Evolutionary conservation across 306 rosid genomes (phyloP), one percentile per base, ranked within the genome.

Genomic region (Parietaria judaica): DNA sequence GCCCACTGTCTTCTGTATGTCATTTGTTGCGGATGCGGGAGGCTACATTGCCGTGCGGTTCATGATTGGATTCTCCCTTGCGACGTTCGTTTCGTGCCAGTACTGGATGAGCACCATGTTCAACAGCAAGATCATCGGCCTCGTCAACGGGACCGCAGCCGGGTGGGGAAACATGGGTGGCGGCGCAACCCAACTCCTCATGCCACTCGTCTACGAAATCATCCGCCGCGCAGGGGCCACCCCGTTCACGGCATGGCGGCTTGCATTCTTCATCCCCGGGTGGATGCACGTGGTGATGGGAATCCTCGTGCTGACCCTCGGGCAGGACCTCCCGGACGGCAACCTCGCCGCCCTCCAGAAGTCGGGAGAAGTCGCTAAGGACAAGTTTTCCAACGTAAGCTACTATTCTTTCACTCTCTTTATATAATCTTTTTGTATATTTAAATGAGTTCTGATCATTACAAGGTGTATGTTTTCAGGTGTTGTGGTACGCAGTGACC

Each of bases 121-220:
- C 56, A 87, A 85, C 55, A 53, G 90, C 41, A 80, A 88, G 85
- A 88, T 91, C 9, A 78, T 91, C 0, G 98, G 98, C 14, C 75
- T 88, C 13, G 98, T 55, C 3, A 88, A 91, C 41, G 98, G 98
- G 7, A 85, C 96, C 0, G 90, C 95, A 0, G 96, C 92, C 0
- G 96, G 98, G 14, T 91, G 98, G 98, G 98, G 98, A 0, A 91
- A 91, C 65, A 85, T 85, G 98, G 96, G 98, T 0, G 95, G 96
- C 37, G 95, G 98, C 4, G 98, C 92, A 8, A 88, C 98, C 52
- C 98, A 91, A 51, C 83, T 91, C 46, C 45, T 91, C 31, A 91
- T 91, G 98, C 96, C 98, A 0, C 34, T 88, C 74, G 74, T 87
- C 0, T 91, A 71, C 62, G 96, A 85, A 0, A 6, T 85, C 23